Evolutionary conservation across 331 rosid genomes (phyloP), one percentile per base, ranked within the genome.

Genomic region (Phaseolus coccineus): DNA sequence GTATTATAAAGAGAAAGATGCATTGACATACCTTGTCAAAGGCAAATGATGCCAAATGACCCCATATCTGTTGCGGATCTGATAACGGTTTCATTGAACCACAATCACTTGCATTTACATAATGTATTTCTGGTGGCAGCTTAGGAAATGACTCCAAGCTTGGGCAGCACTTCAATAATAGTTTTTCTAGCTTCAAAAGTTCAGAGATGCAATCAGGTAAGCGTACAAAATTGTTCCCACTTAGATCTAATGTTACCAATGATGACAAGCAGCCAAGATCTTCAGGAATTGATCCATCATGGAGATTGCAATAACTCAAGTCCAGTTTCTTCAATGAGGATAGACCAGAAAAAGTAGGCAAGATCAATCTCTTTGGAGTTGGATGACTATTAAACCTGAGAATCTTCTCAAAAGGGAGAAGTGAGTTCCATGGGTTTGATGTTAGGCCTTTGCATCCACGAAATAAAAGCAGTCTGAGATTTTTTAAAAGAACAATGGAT

Each of bases 181-280:
- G 70, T 6, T 22, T 47, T 19, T 77, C 40, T 30, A 78, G 71
- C 61, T 69, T 78, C 39, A 48, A 58, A 61, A 78, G 82, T 44
- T 59, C 14, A 47, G 77, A 57, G 48, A 78, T 58, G 42, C 71
- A 69, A 44, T 51, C 77, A 40, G 61, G 82, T 28, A 78, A 50
- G 61, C 57, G 13, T 46, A 56, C 70, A 69, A 78, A 68, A 31
- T 69, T 78, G 69, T 78, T 78, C 50, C 75, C 69, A 44, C 76
- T 78, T 56, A 78, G 65, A 78, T 78, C 76, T 30, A 69, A 42
- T n/a, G 69, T 55, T 58, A 40, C 51, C 71, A 78, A 12, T 33
- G 82, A 69, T 13, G 82, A 44, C 59, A 78, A 78, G 48, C 77
- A 78, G 28, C 77, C 76, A 46, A 78, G 71, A 78, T 78, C 77